phyloP scores from a whole-genome alignment of 371 early-diverging fungal species.

The Mortierella sp. region DNA sequence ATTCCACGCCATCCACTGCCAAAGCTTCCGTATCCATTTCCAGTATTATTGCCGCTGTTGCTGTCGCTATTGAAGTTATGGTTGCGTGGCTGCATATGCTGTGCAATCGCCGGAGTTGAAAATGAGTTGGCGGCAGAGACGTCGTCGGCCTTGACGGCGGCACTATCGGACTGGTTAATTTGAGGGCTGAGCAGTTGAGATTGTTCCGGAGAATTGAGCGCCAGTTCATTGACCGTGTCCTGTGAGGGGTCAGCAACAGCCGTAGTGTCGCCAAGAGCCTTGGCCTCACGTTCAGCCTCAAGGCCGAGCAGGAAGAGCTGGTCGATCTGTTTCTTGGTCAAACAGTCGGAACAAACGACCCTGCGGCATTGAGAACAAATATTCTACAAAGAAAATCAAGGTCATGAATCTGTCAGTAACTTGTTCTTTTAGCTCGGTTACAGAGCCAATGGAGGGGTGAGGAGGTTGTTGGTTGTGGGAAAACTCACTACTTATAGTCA shows the following conservation, averaged over 20 bases:
- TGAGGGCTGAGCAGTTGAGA: too few relatives aligned
- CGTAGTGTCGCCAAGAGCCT: conserved; percentile 1
- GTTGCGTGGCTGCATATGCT: conserved; percentile 8
- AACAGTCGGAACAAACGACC: conserved; percentile 59
- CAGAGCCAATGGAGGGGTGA: too few relatives aligned
- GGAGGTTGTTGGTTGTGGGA: too few relatives aligned
- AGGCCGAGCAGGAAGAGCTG: conserved; percentile 37
- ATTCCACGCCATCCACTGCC: conserved; percentile 38
- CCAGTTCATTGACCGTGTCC: background rate
- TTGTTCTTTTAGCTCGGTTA: background rate
- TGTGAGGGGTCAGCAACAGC: too few relatives aligned
- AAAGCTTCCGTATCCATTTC: conserved; percentile 24
- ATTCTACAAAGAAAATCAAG: conserved; percentile 36
- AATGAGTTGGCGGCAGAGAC: background rate
- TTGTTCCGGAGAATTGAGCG: background rate
- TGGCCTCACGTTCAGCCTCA: conserved; percentile 39
- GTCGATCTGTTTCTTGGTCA: conserved; percentile 54
- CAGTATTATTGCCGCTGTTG: background rate
- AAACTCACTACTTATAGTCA: too few relatives aligned
- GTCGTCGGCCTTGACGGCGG: background rate
- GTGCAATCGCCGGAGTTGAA: background rate
- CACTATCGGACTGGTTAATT: too few relatives aligned
- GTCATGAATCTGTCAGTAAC: background rate
- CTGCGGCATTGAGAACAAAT: conserved; percentile 59
- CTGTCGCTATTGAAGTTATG: conserved; percentile 19